phyloP scores from a whole-genome alignment of 139 green algal species.

The Chlorella ohadii region DNA sequence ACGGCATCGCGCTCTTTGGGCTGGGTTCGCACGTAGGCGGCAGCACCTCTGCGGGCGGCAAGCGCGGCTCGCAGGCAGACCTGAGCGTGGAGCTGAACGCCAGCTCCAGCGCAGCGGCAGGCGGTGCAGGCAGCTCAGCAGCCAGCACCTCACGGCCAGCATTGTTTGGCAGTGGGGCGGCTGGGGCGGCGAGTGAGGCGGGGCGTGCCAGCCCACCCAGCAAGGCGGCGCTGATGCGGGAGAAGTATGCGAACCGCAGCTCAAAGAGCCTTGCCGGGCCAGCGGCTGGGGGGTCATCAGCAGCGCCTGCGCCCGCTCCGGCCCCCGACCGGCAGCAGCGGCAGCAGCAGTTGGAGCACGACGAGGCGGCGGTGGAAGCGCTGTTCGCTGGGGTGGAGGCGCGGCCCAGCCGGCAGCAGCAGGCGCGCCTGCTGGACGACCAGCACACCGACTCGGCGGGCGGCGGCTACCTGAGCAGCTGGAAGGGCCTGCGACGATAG shows the following conservation, averaged over 20 bases:
- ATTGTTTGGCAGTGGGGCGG: constrained; percentile 30
- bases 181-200: background rate
- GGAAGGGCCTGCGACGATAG: constrained; percentile 7
- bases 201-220: background rate
- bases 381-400: constrained; percentile 38
- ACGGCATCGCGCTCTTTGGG: constrained; percentile 47
- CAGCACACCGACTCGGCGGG: background rate
- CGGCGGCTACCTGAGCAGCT: constrained; percentile 9
- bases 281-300: background rate
- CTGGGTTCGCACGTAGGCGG: constrained; percentile 10
- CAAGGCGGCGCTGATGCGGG: constrained; percentile 4
- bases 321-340: background rate
- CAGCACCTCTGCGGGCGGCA: background rate
- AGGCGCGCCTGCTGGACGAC: background rate
- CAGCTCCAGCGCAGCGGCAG: background rate
- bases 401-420: constrained; percentile 1
- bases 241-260: constrained; percentile 21
- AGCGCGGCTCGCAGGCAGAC: constrained; percentile 8
- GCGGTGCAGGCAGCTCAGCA: background rate
- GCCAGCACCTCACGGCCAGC: background rate
- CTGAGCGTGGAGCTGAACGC: constrained; percentile 20
- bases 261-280: background rate
- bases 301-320: background rate
- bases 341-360: background rate
- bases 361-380: constrained; percentile 16